phyloP scores from a whole-genome alignment of 306 rosid genomes.

The Ochetophila trinervis region DNA sequence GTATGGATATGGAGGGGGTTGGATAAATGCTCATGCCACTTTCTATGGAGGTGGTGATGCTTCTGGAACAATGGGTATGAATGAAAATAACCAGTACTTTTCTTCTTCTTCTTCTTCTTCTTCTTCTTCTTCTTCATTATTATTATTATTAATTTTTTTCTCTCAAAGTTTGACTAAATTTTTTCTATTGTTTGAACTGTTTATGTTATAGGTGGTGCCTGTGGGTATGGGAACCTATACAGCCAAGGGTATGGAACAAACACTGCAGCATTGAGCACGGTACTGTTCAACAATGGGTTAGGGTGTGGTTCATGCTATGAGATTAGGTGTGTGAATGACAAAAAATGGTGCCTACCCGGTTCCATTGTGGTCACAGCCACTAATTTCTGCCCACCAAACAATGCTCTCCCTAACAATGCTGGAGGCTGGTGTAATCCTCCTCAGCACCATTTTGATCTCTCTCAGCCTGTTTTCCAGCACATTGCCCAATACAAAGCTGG shows the following conservation, averaged over 20 bases:
- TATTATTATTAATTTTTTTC: background rate
- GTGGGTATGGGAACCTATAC: constrained; percentile 95
- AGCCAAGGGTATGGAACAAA: constrained; percentile 99
- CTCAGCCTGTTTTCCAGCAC: constrained; percentile 87
- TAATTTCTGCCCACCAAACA: constrained; percentile 97
- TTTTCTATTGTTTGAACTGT: background rate
- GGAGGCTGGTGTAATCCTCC: constrained; percentile 99
- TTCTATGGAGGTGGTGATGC: constrained; percentile 98
- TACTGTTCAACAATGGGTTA: constrained; percentile 87
- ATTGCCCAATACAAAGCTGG: constrained; percentile 97
- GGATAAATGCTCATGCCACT: constrained; percentile 88
- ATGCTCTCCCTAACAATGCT: constrained; percentile 73
- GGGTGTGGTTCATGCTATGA: constrained; percentile 95
- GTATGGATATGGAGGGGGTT: constrained; percentile 61
- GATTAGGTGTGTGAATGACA: constrained; percentile 65
- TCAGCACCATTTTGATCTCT: constrained; percentile 85
- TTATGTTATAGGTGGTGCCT: constrained; percentile 78
- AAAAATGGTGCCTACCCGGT: constrained; percentile 82
- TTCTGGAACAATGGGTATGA: constrained; percentile 97
- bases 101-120: no score
- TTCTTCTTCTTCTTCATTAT: background rate
- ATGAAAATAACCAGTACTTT: background rate
- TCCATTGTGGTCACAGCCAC: constrained; percentile 95
- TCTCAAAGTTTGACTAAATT: background rate
- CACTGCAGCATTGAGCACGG: constrained; percentile 95